Evolutionary conservation across 495 filamentous ascomycete species (phyloP), one percentile per base, ranked within the genome.

Genomic region (Aspergillus diversus): DNA sequence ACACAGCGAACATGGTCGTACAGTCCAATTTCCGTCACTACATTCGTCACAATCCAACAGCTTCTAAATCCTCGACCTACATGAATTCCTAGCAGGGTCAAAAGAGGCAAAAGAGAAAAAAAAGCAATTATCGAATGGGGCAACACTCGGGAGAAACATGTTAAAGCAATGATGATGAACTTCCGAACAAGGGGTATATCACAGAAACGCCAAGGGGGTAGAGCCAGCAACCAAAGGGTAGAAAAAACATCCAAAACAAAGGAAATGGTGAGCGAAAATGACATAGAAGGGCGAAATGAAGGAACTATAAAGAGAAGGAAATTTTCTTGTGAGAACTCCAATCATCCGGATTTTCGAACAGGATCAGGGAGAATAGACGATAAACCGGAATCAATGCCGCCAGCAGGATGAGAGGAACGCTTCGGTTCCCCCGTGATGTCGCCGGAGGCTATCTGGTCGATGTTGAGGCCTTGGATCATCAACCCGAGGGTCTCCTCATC

Each of bases 111-210:
- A 17, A 49, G 46, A 57, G 47, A 57, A 63, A 48, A 51, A 57
- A 50, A 50, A 54, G 53, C 49, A 27, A 27, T 27, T 27, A 27
- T 27, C 21, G 51, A 54, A 63, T 56, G 43, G 49, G 43, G 57
- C 60, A 17, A 1, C 2, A 27, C 21, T 27, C 21, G 21, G 21
- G 21, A 27, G 21, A 27, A 27, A 27, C 21, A 47, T 51, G 27
- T 32, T 11, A 35, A 37, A 37, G 17, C 33, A 35, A 4, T 12
- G n/a, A n/a, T 43, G 39, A 43, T n/a, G 52, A 55, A 17, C 48
- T 63, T 47, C 53, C 27, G 55, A 57, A 57, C 60, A 63, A 50
- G 42, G 77, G 77, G 77, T 80, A 80, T 80, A 80, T 80, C 77
- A 77, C 74, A 77, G 75, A 61, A 80, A 80, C 76, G 76, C 76